Conservation (phyloP, 192 early-diverging fungal genomes). For the Mycoemilia scoparia region DNA sequence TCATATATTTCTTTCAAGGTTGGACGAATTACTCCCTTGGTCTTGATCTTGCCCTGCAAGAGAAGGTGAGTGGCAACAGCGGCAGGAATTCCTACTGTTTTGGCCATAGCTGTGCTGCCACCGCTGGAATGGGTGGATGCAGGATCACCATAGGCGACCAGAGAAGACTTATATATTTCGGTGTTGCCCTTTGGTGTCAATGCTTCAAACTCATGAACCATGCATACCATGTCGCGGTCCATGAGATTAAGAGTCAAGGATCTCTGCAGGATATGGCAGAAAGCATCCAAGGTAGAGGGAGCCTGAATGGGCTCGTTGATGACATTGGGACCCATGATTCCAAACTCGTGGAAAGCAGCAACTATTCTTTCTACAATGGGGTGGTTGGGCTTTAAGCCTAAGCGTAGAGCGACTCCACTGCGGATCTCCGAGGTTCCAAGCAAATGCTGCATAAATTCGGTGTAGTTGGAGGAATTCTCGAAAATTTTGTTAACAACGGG, state of each 20-base stretch:
- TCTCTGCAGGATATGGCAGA: constrained; percentile 60
- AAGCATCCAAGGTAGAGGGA: constrained; percentile 55
- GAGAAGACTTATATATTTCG: constrained; percentile 43
- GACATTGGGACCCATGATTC: constrained; percentile 2
- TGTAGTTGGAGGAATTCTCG: constrained; percentile 11
- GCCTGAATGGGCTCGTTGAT: constrained; percentile 3
- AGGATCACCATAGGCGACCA: constrained; percentile 42
- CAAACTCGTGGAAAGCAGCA: constrained; percentile 38
- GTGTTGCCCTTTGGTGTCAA: constrained; percentile 38
- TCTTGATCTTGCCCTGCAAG: constrained; percentile 26
- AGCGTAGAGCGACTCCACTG: constrained; percentile 13
- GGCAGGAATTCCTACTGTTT: constrained; percentile 59
- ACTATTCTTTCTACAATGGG: constrained; percentile 31
- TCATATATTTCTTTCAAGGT: constrained; percentile 51
- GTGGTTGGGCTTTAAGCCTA: constrained; percentile 18
- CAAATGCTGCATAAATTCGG: constrained; percentile 3
- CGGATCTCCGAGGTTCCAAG: constrained; percentile 4
- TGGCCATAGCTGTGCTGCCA: constrained; percentile 65
- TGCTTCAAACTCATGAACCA: constrained; percentile 91
- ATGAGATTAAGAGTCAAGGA: constrained; percentile 53
- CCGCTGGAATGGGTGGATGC: constrained; percentile 18
- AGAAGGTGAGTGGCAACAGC: constrained; percentile 61
- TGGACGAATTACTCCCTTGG: constrained; percentile 45
- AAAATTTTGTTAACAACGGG: constrained; percentile 7
- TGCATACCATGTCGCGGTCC: constrained; percentile 83